Percentiles rank a stretch among this genome's conserved stretches.
phyloP scores from a whole-genome alignment of 2,329 filamentous ascomycete genomes.

The Tolypocladium ovalisporum region DNA sequence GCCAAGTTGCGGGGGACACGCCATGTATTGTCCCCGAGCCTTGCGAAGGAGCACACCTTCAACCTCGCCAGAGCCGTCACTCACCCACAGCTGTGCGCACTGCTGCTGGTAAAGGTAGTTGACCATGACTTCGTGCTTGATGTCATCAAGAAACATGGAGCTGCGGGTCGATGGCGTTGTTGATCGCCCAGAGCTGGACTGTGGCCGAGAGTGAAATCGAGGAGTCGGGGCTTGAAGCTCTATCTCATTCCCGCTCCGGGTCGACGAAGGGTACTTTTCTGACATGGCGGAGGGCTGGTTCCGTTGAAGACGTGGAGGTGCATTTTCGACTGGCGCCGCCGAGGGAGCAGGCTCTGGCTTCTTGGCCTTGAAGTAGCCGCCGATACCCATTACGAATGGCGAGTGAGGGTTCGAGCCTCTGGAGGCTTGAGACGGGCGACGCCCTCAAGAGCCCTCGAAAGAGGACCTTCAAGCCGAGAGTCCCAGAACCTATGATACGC shows the following conservation, averaged over 20 bases:
- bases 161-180: slow-evolving; percentile 27
- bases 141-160: slow-evolving; percentile 54
- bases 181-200: slow-evolving; percentile 35
- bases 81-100: slow-evolving; percentile 63
- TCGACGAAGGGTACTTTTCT: slow-evolving; percentile 24
- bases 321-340: slow-evolving; percentile 7
- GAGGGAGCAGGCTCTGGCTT: slow-evolving; percentile 6
- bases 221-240: slow-evolving; percentile 38
- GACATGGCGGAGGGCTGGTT: slow-evolving; percentile 16
- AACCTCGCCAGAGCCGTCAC: slow-evolving; percentile 53
- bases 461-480: neutral
- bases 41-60: slow-evolving; percentile 68
- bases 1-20: slow-evolving; percentile 55
- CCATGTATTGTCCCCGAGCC: slow-evolving; percentile 56
- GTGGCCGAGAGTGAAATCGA: slow-evolving; percentile 14
- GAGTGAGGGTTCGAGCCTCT: neutral
- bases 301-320: slow-evolving; percentile 9
- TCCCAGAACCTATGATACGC: neutral
- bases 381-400: slow-evolving; percentile 42
- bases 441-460: neutral
- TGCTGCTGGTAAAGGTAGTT: slow-evolving; percentile 76
- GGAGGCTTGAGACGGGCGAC: neutral
- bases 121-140: slow-evolving; percentile 75
- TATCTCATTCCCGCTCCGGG: slow-evolving; percentile 26
- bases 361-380: slow-evolving; percentile 49